phyloP scores from a whole-genome alignment of 2,329 filamentous ascomycete species.

The Ustulina deusta region DNA sequence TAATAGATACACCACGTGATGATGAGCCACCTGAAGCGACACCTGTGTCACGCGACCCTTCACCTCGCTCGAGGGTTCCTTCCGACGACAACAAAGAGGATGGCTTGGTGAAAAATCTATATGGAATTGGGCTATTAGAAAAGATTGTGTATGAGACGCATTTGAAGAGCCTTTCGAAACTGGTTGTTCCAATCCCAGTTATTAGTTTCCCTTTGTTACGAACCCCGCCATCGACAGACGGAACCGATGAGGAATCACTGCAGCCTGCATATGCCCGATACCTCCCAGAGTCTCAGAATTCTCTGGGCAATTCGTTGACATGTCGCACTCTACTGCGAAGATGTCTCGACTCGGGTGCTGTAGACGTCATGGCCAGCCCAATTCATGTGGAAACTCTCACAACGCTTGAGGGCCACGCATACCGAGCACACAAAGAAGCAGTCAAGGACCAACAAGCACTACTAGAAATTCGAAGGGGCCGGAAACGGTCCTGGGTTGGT shows the following conservation, averaged over 20 bases:
- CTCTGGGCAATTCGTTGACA: constrained; percentile 52
- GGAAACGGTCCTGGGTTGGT: constrained; percentile 93
- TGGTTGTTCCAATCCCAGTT: constrained; percentile 68
- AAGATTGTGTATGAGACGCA: constrained; percentile 70
- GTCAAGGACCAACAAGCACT: constrained; percentile 78
- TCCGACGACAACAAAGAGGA: constrained; percentile 56
- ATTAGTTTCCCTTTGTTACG: constrained; percentile 56
- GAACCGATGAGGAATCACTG: constrained; percentile 45
- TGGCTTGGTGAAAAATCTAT: constrained; percentile 61
- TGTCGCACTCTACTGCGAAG: constrained; percentile 68
- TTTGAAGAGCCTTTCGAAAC: constrained; percentile 66
- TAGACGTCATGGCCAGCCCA: constrained; percentile 86
- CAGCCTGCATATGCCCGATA: constrained; percentile 45
- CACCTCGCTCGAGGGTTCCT: constrained; percentile 57
- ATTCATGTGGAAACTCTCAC: constrained; percentile 79
- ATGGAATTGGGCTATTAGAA: constrained; percentile 67
- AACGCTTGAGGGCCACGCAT: constrained; percentile 83
- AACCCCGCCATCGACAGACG: constrained; percentile 49
- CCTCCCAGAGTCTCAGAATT: constrained; percentile 42
- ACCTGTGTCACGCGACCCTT: constrained; percentile 57
- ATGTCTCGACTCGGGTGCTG: constrained; percentile 86
- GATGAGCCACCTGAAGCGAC: constrained; percentile 57
- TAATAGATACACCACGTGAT: constrained; percentile 68
- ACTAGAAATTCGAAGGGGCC: constrained; percentile 76
- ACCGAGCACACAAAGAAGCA: constrained; percentile 82